Conservation (phyloP, 768 basidiomycete genomes). For the Chlorophyllum brunneum region DNA sequence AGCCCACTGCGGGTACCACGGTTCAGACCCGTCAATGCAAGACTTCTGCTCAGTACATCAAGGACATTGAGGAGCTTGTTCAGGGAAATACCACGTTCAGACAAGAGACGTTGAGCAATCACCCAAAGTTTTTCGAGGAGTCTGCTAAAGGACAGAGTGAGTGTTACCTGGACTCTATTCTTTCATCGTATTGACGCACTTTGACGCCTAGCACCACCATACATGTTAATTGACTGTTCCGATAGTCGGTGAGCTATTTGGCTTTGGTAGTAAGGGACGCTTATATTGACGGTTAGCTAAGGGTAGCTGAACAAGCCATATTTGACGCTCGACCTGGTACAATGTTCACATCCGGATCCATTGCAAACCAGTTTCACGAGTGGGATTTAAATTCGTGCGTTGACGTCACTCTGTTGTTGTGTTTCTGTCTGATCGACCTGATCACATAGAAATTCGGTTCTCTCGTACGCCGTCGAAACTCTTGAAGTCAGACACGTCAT, state of each 20-base stretch:
- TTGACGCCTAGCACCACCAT: constrained; percentile 22
- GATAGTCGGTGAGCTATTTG: constrained; percentile 22
- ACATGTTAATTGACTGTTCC: constrained; percentile 30
- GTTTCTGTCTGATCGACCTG: neutral
- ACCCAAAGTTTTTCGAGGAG: constrained; percentile 15
- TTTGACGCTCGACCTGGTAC: constrained; percentile 27
- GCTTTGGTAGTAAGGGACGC: neutral
- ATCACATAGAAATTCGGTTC: constrained; percentile 22
- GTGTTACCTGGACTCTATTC: neutral
- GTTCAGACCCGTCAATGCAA: constrained; percentile 6
- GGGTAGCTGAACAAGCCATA: constrained; percentile 29
- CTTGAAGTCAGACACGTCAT: constrained; percentile 28
- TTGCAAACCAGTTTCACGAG: constrained; percentile 29
- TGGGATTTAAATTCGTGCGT: constrained; percentile 26
- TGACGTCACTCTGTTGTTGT: neutral
- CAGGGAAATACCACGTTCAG: constrained; percentile 11
- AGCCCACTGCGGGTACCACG: neutral
- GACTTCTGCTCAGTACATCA: constrained; percentile 14
- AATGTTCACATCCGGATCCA: constrained; percentile 30
- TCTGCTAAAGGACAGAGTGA: constrained; percentile 17
- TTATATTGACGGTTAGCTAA: neutral
- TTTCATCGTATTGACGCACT: neutral
- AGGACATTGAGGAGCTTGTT: constrained; percentile 16
- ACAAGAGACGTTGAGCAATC: constrained; percentile 4
- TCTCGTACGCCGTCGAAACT: constrained; percentile 24